Evolutionary conservation across 495 filamentous ascomycete species (phyloP).

Genomic region (Penicillium chermesinum): DNA sequence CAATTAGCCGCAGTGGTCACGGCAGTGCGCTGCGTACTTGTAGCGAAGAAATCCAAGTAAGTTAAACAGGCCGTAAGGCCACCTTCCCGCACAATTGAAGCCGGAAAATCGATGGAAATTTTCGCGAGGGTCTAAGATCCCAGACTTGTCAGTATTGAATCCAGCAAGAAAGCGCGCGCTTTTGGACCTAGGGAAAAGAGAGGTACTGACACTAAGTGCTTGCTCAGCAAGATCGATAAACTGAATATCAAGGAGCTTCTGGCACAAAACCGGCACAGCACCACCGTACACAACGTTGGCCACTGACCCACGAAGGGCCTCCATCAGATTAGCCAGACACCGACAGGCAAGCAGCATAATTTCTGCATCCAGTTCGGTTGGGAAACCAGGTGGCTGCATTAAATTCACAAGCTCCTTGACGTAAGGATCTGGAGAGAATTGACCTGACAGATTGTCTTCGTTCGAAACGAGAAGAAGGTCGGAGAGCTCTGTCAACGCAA

Average conservation of each 20-base stretch:
- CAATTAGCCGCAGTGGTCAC: conserved; percentile 97
- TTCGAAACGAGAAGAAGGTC: conserved; percentile 91
- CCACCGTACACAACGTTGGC: conserved; percentile 95
- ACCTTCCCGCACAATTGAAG: conserved; percentile 92
- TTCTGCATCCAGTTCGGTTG: conserved; percentile 85
- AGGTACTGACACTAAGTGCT: conserved; percentile 68
- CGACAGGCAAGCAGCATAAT: conserved; percentile 97
- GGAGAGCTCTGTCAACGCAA: conserved; percentile 89
- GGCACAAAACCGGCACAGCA: conserved; percentile 88
- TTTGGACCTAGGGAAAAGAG: neutral
- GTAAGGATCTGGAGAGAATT: conserved; percentile 90
- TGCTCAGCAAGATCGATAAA: conserved; percentile 98
- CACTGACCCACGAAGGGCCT: conserved; percentile 85
- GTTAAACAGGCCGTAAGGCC: conserved; percentile 89
- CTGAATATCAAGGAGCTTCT: conserved; percentile 88
- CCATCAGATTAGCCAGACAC: conserved; percentile 96
- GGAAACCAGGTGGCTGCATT: conserved; percentile 81
- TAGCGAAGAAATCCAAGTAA: conserved; percentile 96
- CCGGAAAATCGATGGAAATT: conserved; percentile 94
- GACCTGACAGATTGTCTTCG: conserved; percentile 92
- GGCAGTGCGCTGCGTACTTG: conserved; percentile 91
- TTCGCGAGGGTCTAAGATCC: conserved; percentile 77
- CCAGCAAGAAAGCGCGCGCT: neutral
- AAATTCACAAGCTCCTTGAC: conserved; percentile 90
- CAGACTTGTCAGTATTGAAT: conserved; percentile 10